These are phyloP conservation scores for Dioscorea alata DNA, from an alignment of 106 monocot species.

Conservation along the genomic window DNA sequence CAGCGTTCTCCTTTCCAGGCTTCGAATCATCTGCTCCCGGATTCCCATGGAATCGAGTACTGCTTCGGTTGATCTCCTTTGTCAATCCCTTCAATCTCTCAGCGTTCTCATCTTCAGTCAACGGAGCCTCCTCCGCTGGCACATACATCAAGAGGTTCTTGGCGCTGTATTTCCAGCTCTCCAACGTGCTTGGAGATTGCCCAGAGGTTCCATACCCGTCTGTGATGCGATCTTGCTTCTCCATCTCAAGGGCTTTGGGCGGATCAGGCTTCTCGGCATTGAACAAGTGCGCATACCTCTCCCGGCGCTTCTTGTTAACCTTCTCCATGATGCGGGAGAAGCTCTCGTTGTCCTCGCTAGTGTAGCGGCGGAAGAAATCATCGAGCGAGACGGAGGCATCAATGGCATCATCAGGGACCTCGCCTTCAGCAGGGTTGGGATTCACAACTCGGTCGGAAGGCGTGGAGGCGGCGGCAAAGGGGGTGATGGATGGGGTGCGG, in stretches of 20 bases:
- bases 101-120: conserved; percentile 65
- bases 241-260: conserved; percentile 21
- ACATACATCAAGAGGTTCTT: conserved; percentile 95
- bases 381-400: conserved; percentile 54
- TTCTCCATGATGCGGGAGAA: conserved; percentile 84
- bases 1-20: conserved; percentile 43
- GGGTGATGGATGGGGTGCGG: conserved; percentile 24
- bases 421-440: neutral
- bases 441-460: conserved; percentile 44
- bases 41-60: conserved; percentile 66
- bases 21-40: conserved; percentile 19
- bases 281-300: conserved; percentile 62
- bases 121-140: conserved; percentile 52
- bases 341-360: conserved; percentile 96
- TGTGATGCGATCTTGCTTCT: conserved; percentile 57
- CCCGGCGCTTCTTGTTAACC: conserved; percentile 70
- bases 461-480: conserved; percentile 34
- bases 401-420: conserved; percentile 3
- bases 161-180: conserved; percentile 73
- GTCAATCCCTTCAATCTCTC: conserved; percentile 65
- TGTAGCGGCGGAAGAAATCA: conserved; percentile 70
- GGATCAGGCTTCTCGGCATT: conserved; percentile 39
- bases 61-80: conserved; percentile 66
- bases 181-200: conserved; percentile 68
- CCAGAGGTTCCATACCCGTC: conserved; percentile 90